Base-by-base conservation (phyloP, 106 monocot species). In the Dioscorea dumetorum region DNA sequence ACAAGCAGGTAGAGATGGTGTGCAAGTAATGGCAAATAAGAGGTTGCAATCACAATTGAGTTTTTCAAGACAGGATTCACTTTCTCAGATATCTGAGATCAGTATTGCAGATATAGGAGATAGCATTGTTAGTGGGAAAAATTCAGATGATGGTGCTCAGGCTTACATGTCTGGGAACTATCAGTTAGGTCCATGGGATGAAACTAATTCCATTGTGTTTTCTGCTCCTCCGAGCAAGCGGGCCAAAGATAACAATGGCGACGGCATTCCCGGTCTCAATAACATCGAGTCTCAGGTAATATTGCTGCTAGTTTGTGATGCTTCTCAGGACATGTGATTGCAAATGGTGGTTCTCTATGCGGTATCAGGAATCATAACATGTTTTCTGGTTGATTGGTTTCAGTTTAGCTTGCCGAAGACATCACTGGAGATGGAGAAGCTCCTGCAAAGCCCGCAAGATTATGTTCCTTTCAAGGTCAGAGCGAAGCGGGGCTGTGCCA, bases 121-220 rank as follows among this genome's bases (percentile, higher is more conserved):
- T 32, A 77, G 68, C n/a, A 28, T 74, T 3, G 73, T 48, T 22
- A 58, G 76, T 20, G 50, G 75, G 15, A 76, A 76, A 23, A 50
- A 12, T 21, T 49, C 24, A 2, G 48, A 49, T 24, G 66, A 66
- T 48, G 22, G 24, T 17, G 23, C 50, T 15, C 66, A 66, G 49
- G 49, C 66, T 21, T 66, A 50, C 22, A 50, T 66, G 13, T 77
- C 86, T 18, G 74, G 74, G 52, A 81, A 79, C 62, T 81, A 77
- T 64, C 77, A 73, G 0, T 73, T 88, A 17, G 78, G 83, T 12
- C 81, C 93, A 8, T 93, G 93, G 88, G 93, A 94, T 24, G 93
- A 94, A 10, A 60, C 77, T 58, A 88, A 81, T 49, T 88, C 93
- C 2, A 88, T 93, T 53, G 78, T 71, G 9, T 93, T 88, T 60